Evolutionary conservation across 345 rosid species (phyloP).

Genomic region (Citrus unshiu): DNA sequence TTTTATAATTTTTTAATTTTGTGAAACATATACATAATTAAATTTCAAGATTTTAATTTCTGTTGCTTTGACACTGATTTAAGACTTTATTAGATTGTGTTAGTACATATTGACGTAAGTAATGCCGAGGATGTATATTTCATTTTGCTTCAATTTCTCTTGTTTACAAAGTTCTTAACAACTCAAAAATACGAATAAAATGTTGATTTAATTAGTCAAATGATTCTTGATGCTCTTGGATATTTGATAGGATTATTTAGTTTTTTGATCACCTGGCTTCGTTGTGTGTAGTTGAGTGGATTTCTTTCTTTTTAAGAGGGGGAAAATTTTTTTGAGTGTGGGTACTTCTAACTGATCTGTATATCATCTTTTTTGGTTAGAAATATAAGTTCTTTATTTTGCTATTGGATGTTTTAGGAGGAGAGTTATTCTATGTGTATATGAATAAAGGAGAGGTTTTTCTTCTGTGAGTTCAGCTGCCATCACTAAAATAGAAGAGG

Average conservation of each 20-base stretch:
- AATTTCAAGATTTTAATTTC: background rate
- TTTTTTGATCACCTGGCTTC: background rate
- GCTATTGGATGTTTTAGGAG: constrained; percentile 22
- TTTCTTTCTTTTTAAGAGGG: background rate
- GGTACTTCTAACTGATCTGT: background rate
- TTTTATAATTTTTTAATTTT: background rate
- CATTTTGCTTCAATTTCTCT: background rate
- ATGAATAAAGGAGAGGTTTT: constrained; percentile 27
- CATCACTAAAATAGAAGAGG: constrained; percentile 5
- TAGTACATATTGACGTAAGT: background rate
- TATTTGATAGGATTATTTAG: background rate
- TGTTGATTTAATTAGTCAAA: background rate
- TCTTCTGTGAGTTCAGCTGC: constrained; percentile 17
- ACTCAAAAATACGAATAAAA: background rate
- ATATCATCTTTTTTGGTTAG: background rate
- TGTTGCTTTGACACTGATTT: background rate
- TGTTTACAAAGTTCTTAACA: background rate
- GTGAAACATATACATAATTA: background rate
- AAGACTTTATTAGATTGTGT: background rate
- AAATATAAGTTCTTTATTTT: constrained; percentile 7
- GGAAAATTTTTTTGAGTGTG: too few species aligned
- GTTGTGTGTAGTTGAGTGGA: background rate
- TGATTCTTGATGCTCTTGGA: background rate
- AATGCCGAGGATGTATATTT: background rate
- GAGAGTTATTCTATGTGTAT: constrained; percentile 22